Base-by-base conservation (phyloP, 2,329 filamentous ascomycete species). In the Lachnellula hyalina region DNA sequence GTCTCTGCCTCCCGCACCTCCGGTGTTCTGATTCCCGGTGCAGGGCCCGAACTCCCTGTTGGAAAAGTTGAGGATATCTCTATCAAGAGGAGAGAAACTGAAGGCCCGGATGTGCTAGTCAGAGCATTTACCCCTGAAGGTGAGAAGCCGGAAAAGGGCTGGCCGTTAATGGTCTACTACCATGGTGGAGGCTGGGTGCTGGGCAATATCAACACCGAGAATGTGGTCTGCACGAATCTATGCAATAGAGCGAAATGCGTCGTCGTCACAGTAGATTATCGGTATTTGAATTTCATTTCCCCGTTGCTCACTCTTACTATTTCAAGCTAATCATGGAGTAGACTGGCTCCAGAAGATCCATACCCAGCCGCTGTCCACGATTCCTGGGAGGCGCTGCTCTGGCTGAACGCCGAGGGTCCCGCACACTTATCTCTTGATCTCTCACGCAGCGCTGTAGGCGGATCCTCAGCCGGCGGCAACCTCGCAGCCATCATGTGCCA, bases 141-240 rank as follows among this genome's bases (percentile, higher is more conserved):
- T 0, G 57, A 70, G 5, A 70, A 55, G 11, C 78, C 79, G 0
- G 67, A 62, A 0, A 62, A 59, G 0, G 80, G 81, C 25, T 83
- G 80, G 80, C 80, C 80, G 2, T 73, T 77, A 7, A 75, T 78
- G 64, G 60, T 83, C 3, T 84, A 81, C 64, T 80, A 75, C 61
- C 81, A 84, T 60, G 81, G 80, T 4, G 80, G 80, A 1, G 81
- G 80, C 3, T 84, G 79, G 79, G 79, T 83, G 3, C 61, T 83
- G 32, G 80, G 80, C 0, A 80, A 77, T 46, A 80, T 83, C 44
- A 73, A 79, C 56, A 82, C 78, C 0, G 81, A 84, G 68, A 83
- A 83, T 59, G 73, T 74, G 4, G 76, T 83, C 3, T 78, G 77
- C 49, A 75, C 78, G n/a, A 75, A 82, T 60, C 64, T 84, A 11